These are phyloP conservation scores for Claviceps spartinae DNA, from an alignment of 2,329 filamentous ascomycete genomes.

Conservation along the genomic window DNA sequence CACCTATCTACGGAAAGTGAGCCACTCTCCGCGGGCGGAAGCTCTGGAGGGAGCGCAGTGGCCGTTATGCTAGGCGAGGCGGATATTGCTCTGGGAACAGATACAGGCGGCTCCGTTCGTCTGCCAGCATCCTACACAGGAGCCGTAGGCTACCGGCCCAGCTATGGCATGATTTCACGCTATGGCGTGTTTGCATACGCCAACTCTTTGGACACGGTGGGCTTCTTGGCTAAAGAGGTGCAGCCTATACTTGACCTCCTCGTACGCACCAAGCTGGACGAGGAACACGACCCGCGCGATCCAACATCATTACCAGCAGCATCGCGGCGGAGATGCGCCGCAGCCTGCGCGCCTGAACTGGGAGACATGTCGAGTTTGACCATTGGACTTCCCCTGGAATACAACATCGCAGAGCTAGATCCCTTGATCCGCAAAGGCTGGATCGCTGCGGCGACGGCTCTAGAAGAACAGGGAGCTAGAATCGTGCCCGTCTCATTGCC, in stretches of 20 bases:
- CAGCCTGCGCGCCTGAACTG: slow-evolving; percentile 12
- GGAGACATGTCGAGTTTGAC: slow-evolving; percentile 23
- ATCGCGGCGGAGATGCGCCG: slow-evolving; percentile 38
- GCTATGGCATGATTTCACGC: slow-evolving; percentile 74
- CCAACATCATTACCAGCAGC: slow-evolving; percentile 53
- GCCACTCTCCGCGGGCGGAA: slow-evolving; percentile 62
- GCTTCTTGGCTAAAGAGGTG: slow-evolving; percentile 50
- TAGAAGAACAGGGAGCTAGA: slow-evolving; percentile 53
- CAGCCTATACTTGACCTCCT: slow-evolving; percentile 36
- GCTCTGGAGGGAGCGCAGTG: slow-evolving; percentile 85
- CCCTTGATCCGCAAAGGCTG: slow-evolving; percentile 57
- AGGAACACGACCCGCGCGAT: slow-evolving; percentile 52
- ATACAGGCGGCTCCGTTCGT: slow-evolving; percentile 81
- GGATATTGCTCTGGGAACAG: slow-evolving; percentile 66
- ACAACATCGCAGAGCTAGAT: slow-evolving; percentile 75
- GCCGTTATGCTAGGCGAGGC: slow-evolving; percentile 53
- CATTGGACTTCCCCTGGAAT: slow-evolving; percentile 56
- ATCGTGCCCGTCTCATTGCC: slow-evolving; percentile 70
- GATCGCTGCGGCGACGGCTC: slow-evolving; percentile 42
- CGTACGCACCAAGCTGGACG: slow-evolving; percentile 33
- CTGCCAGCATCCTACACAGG: slow-evolving; percentile 81
- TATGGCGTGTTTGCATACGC: slow-evolving; percentile 85
- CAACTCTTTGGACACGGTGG: slow-evolving; percentile 85
- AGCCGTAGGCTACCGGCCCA: slow-evolving; percentile 77
- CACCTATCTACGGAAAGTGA: slow-evolving; percentile 20